Conservation (phyloP, 208 protist genomes). For the Trypanosoma boissoni region DNA sequence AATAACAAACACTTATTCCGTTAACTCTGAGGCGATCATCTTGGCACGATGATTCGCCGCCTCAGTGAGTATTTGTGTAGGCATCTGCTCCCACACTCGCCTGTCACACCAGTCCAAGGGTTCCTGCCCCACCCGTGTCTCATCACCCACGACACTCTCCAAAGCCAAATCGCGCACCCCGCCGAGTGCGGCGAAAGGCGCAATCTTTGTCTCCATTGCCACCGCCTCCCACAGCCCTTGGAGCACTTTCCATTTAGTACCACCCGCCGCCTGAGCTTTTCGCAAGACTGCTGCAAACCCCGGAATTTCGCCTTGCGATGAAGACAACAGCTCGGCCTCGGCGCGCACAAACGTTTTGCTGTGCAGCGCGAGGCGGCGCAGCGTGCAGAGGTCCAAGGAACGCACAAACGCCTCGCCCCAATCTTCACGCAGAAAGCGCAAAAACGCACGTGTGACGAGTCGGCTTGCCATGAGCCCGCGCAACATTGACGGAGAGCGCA, state of each 20-base stretch:
- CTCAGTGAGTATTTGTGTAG: too few species aligned
- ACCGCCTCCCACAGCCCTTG: conserved; percentile 15
- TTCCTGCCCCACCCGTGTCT: too few species aligned
- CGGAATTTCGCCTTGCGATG: too few species aligned
- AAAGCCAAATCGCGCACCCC: too few species aligned
- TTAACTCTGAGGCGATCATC: too few species aligned
- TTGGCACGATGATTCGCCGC: too few species aligned
- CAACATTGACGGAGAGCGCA: conserved; percentile 5
- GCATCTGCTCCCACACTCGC: too few species aligned
- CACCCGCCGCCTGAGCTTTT: not conserved
- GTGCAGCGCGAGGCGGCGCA: conserved; percentile 28
- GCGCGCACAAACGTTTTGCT: not conserved
- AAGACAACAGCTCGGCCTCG: conserved; percentile 10
- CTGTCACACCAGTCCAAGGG: too few species aligned
- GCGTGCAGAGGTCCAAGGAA: conserved; percentile 30
- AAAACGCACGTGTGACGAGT: conserved; percentile 35
- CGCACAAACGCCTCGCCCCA: conserved; percentile 39
- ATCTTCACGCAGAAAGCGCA: conserved; percentile 33
- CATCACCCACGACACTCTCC: too few species aligned
- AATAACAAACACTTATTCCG: too few species aligned
- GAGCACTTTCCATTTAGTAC: conserved; percentile 10
- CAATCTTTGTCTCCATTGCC: conserved; percentile 16
- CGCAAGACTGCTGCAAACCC: conserved; percentile 5
- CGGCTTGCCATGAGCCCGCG: conserved; percentile 20
- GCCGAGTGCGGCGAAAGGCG: conserved; percentile 18